Evolutionary conservation across 2,329 filamentous ascomycete genomes (phyloP).

Genomic region (Xylariales sp.): DNA sequence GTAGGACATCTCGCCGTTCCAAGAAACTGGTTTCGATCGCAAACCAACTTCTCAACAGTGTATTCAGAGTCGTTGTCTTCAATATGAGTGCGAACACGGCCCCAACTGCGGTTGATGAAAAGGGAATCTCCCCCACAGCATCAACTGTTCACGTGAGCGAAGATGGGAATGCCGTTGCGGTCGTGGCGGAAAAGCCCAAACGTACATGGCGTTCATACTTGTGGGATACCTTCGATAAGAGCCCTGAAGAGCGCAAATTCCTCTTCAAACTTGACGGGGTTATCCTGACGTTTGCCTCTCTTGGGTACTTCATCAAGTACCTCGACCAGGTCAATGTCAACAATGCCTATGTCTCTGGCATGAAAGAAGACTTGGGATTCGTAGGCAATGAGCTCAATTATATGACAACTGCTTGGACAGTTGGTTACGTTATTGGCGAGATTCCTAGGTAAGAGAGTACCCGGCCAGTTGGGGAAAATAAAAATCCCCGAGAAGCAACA

Average conservation of each 20-base stretch:
- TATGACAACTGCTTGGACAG: slow-evolving; percentile 22
- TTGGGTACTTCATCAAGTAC: slow-evolving; percentile 35
- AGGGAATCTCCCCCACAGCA: background rate
- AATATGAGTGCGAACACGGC: too few relatives aligned
- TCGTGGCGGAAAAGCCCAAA: slow-evolving; percentile 23
- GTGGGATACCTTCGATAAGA: slow-evolving; percentile 44
- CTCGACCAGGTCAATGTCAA: slow-evolving; percentile 30
- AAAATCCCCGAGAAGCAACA: too few relatives aligned
- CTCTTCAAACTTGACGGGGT: slow-evolving; percentile 38
- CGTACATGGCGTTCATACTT: slow-evolving; percentile 41
- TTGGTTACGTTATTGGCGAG: slow-evolving; percentile 25
- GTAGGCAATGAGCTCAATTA: slow-evolving; percentile 35
- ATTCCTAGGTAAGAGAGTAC: slow-evolving; percentile 19
- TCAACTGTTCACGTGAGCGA: background rate
- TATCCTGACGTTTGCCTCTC: slow-evolving; percentile 32
- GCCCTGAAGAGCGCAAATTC: slow-evolving; percentile 33
- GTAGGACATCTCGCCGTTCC: too few relatives aligned
- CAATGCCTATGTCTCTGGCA: slow-evolving; percentile 41
- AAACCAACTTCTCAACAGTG: too few relatives aligned
- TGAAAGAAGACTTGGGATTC: slow-evolving; percentile 36
- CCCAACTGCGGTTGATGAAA: too few relatives aligned
- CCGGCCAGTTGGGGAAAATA: background rate
- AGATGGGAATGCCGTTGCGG: background rate
- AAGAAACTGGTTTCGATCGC: too few relatives aligned
- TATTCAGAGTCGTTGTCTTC: too few relatives aligned